Base-by-base conservation (phyloP, 2,329 filamentous ascomycete species). In the Fusarium sp. region DNA sequence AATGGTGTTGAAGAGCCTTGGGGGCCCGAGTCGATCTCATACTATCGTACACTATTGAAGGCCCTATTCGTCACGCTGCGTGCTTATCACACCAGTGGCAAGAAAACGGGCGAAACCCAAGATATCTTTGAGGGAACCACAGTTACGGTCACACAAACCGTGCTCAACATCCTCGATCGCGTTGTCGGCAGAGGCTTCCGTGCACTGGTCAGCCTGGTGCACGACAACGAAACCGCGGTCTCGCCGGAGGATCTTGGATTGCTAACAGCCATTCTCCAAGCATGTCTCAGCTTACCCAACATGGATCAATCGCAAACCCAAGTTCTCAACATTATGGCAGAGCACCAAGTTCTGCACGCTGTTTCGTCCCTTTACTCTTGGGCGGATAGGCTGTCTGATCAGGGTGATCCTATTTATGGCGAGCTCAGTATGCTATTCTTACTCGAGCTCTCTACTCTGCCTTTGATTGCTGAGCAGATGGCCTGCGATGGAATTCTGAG, bases 281-380 rank as follows among this genome's bases (percentile, higher is more conserved):
- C 92, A 32, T 92, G 93, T 72, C 85, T 98, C 18, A 89, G 90
- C 67, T 87, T 97, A 30, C 93, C 94, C 1, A 90, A 91, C 49
- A 90, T 93, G 64, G 89, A 92, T 57, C 87, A 92, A 70, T 88
- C 90, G 51, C 89, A 92, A 67, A 85, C 87, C 16, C 91, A 94
- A 72, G 87, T 95, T 40, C 85, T 93, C 56, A 88, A 90, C 75
- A 90, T 90, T 70, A 85, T 94, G 83, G 84, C 87, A 2, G 88
- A 88, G 48, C 90, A 94, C 77, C 90, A 92, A 69, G 91, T 91
- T 2, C 86, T 93, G 47, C 92, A 95, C 74, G 92, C 94, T 65
- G 94, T 94, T 1, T 90, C 91, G 8, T 94, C 92, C 34, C 86
- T 99, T 7, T 98, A 95, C 80, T 97, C 94, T 0, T 99, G 96